These are phyloP conservation scores for Sphaerostilbella broomeana DNA, from an alignment of 2,329 filamentous ascomycete genomes.

Conservation along the genomic window DNA sequence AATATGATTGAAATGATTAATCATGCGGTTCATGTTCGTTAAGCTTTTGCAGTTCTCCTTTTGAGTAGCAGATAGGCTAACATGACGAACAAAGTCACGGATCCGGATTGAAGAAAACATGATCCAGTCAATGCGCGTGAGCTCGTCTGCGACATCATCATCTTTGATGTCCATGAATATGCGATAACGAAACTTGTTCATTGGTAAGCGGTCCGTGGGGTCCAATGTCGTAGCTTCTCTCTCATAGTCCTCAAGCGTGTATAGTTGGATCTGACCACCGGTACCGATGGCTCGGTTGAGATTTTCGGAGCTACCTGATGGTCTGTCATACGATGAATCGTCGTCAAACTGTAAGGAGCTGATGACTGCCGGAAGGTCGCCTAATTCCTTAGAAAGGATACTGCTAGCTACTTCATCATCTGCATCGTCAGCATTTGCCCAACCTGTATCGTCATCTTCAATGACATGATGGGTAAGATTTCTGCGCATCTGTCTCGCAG, in stretches of 20 bases:
- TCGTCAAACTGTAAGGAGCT: constrained; percentile 44
- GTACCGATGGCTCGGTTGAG: constrained; percentile 33
- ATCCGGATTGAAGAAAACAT: constrained; percentile 95
- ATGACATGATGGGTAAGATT: constrained; percentile 64
- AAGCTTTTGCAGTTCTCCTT: constrained; percentile 72
- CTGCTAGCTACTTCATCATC: constrained; percentile 30
- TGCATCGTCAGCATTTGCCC: constrained; percentile 72
- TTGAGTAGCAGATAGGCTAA: constrained; percentile 64
- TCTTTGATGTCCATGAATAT: constrained; percentile 82
- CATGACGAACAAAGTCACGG: constrained; percentile 86
- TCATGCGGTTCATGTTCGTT: constrained; percentile 89
- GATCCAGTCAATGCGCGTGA: constrained; percentile 95
- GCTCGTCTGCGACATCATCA: constrained; percentile 79
- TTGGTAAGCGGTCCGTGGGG: constrained; percentile 59
- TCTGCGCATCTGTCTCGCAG: constrained; percentile 77
- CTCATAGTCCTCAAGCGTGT: constrained; percentile 72
- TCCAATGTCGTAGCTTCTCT: constrained; percentile 66
- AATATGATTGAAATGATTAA: constrained; percentile 82
- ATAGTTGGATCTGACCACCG: constrained; percentile 48
- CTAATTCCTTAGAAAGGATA: constrained; percentile 33
- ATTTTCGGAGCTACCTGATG: constrained; percentile 41
- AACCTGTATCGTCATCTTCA: constrained; percentile 87
- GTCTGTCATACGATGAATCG: constrained; percentile 34
- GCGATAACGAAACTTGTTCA: constrained; percentile 84
- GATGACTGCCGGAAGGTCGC: constrained; percentile 35